Percentiles rank a stretch among this genome's conserved stretches.
These are phyloP conservation scores for Marasmius sp. DNA, from an alignment of 1,284 basidiomycete genomes.

Conservation along the genomic window DNA sequence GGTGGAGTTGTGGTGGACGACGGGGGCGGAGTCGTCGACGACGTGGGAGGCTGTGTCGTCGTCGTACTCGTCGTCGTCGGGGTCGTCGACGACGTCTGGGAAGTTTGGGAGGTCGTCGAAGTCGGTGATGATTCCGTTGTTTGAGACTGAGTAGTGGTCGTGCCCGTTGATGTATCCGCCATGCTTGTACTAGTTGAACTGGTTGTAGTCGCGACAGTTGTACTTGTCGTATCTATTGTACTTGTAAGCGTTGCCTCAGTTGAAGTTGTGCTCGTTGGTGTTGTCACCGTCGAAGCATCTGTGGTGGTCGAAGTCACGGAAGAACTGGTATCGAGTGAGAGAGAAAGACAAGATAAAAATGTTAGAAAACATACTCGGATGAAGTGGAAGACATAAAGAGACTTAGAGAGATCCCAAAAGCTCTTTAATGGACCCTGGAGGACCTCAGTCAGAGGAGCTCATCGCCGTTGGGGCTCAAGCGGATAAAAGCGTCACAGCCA, in stretches of 20 bases:
- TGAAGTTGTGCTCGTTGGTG: slow-evolving; percentile 17
- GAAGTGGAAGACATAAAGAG: slow-evolving; percentile 11
- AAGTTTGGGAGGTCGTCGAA: slow-evolving; percentile 13
- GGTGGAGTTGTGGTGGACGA: slow-evolving; percentile 17
- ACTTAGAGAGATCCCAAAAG: neutral
- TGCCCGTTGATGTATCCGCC: slow-evolving; percentile 4
- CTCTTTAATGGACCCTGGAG: too few species aligned
- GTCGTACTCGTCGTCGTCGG: slow-evolving; percentile 15
- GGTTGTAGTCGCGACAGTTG: neutral
- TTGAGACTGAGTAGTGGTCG: slow-evolving; percentile 7
- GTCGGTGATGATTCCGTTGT: slow-evolving; percentile 10
- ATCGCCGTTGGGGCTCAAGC: too few species aligned
- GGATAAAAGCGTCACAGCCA: too few species aligned
- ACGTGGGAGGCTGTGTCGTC: neutral
- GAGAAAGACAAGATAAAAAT: slow-evolving; percentile 12
- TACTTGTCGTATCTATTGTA: neutral
- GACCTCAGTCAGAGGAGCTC: too few species aligned
- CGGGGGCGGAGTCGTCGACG: slow-evolving; percentile 8
- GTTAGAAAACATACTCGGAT: slow-evolving; percentile 9
- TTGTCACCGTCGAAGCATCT: slow-evolving; percentile 3
- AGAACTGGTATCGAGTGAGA: slow-evolving; percentile 4
- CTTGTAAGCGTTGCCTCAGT: slow-evolving; percentile 6
- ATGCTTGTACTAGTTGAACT: slow-evolving; percentile 6
- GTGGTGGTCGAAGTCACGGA: slow-evolving; percentile 11
- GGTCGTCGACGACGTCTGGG: slow-evolving; percentile 18